phyloP scores from a whole-genome alignment of 1,284 basidiomycete species.

The Tilletia horrida region DNA sequence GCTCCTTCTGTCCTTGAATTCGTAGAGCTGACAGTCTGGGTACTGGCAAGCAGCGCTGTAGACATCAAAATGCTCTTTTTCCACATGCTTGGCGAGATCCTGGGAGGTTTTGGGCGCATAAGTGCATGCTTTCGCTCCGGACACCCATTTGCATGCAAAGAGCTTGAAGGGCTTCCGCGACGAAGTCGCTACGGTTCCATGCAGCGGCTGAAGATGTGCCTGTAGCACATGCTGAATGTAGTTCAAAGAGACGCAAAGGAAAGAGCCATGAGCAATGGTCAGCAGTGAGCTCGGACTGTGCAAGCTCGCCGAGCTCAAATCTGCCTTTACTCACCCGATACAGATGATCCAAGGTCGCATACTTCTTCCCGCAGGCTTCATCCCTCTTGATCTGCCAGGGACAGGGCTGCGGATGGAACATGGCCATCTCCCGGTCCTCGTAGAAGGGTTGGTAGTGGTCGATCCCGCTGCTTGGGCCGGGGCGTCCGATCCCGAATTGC shows the following conservation, averaged over 20 bases:
- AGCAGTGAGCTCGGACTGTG: too few species aligned
- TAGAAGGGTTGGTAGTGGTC: background rate
- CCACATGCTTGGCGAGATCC: background rate
- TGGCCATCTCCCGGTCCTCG: background rate
- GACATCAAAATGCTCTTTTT: background rate
- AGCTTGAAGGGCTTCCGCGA: too few species aligned
- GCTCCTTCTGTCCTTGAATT: background rate
- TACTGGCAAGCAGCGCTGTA: background rate
- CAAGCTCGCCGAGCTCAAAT: too few species aligned
- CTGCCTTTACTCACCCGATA: constrained; percentile 1
- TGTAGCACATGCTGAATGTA: too few species aligned
- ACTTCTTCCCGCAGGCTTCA: background rate
- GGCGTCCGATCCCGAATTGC: background rate
- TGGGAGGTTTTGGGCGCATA: too few species aligned
- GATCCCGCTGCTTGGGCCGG: background rate
- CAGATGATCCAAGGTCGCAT: constrained; percentile 13
- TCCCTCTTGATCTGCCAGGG: background rate
- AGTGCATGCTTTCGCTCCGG: too few species aligned
- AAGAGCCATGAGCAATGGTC: too few species aligned
- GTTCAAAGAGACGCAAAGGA: too few species aligned
- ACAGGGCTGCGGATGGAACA: background rate
- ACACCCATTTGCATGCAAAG: too few species aligned
- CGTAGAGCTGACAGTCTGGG: background rate
- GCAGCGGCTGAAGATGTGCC: too few species aligned
- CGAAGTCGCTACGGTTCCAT: too few species aligned